Percentiles rank a stretch among this genome's conserved stretches.
Evolutionary conservation across 2,329 filamentous ascomycete species (phyloP).

Genomic region (Clonostachys chloroleuca): DNA sequence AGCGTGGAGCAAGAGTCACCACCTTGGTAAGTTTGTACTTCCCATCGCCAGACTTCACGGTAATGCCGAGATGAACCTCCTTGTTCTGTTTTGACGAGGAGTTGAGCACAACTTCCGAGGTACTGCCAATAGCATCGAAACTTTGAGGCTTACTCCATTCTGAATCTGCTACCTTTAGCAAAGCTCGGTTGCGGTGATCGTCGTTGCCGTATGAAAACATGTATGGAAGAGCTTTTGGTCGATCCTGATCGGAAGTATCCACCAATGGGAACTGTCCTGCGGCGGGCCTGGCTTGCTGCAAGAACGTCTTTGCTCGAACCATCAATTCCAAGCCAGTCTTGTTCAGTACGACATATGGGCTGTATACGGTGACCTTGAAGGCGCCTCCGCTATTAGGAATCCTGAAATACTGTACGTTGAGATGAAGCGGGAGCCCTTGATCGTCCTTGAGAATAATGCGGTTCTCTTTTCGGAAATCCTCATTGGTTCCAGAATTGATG

Average conservation of each 20-base stretch:
- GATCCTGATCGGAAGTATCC: constrained; percentile 42
- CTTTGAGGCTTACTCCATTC: constrained; percentile 97
- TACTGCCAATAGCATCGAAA: constrained; percentile 95
- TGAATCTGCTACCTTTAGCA: constrained; percentile 84
- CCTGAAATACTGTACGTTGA: constrained; percentile 86
- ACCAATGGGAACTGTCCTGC: constrained; percentile 71
- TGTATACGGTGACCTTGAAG: constrained; percentile 93
- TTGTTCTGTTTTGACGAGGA: constrained; percentile 59
- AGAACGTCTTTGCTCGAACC: constrained; percentile 82
- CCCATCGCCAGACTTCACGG: constrained; percentile 83
- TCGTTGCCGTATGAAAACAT: constrained; percentile 94
- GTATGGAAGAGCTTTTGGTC: constrained; percentile 76
- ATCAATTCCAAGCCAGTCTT: constrained; percentile 88
- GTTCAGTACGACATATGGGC: constrained; percentile 91
- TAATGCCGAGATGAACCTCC: constrained; percentile 89
- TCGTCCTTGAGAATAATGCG: constrained; percentile 79
- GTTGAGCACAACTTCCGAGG: constrained; percentile 79
- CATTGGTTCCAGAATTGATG: constrained; percentile 83
- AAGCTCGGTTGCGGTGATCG: constrained; percentile 84
- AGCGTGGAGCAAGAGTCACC: constrained; percentile 86
- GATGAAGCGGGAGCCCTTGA: constrained; percentile 70
- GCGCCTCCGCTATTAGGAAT: constrained; percentile 91
- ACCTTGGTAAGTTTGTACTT: constrained; percentile 98
- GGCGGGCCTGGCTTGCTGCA: constrained; percentile 76
- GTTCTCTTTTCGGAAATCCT: constrained; percentile 84